phyloP scores from a whole-genome alignment of 164 flowering plant species.

The Sextonia rubra region DNA sequence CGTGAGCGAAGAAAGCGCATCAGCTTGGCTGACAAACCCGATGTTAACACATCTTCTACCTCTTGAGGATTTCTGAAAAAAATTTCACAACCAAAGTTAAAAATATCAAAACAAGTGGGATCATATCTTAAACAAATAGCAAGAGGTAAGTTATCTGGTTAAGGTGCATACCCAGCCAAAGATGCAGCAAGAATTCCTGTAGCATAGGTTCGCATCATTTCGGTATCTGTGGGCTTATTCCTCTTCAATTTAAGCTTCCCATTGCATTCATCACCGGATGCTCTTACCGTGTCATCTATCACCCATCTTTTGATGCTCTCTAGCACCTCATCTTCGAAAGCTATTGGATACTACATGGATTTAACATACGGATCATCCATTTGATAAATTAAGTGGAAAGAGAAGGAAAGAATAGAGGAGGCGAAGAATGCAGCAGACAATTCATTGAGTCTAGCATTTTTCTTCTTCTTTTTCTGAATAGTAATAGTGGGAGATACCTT shows the following conservation, averaged over 20 bases:
- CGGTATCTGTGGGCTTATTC: conserved; percentile 58
- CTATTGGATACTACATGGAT: conserved; percentile 77
- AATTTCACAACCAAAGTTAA: conserved; percentile 13
- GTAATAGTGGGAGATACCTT: too few relatives aligned
- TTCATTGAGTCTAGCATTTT: neutral
- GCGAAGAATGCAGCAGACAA: neutral
- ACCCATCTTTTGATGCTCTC: conserved; percentile 81
- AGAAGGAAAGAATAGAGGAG: neutral
- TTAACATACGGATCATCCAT: conserved; percentile 11
- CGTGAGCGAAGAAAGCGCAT: conserved; percentile 90
- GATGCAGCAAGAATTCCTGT: conserved; percentile 89
- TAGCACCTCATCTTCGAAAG: conserved; percentile 72
- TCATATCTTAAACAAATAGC: neutral
- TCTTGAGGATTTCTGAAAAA: conserved; percentile 63
- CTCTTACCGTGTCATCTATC: conserved; percentile 53
- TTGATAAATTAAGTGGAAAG: neutral
- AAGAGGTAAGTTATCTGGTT: neutral
- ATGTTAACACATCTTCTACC: conserved; percentile 89
- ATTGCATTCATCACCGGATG: conserved; percentile 37
- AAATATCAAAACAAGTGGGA: neutral
- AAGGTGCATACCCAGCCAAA: conserved; percentile 60
- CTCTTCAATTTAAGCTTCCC: conserved; percentile 34
- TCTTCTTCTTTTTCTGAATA: too few relatives aligned
- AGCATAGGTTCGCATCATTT: conserved; percentile 81
- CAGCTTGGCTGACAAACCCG: conserved; percentile 84